phyloP scores from a whole-genome alignment of 2,329 filamentous ascomycete genomes.

The Pseudopyricularia cyperi region DNA sequence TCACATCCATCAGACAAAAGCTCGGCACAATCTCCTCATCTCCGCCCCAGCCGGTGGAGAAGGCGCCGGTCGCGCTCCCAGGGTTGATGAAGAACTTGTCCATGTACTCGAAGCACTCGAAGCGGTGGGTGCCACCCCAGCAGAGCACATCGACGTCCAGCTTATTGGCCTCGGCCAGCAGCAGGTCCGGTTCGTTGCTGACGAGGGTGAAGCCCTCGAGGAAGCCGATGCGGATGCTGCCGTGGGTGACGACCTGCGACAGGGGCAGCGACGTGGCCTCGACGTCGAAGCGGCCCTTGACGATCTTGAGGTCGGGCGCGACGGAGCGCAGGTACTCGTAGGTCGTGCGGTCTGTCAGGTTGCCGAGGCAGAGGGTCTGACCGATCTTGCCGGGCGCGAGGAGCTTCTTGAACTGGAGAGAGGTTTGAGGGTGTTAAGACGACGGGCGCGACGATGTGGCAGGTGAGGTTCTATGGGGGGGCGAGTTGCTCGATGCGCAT shows the following conservation, averaged over 20 bases:
- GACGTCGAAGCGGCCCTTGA: conserved; percentile 54
- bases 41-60: conserved; percentile 41
- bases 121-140: conserved; percentile 55
- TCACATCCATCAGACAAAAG: conserved; percentile 95
- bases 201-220: conserved; percentile 57
- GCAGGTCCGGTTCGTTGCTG: conserved; percentile 51
- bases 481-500: background rate
- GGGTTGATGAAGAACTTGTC: conserved; percentile 64
- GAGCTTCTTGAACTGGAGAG: conserved; percentile 67
- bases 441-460: too few relatives aligned
- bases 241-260: conserved; percentile 53
- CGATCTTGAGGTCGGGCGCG: conserved; percentile 59
- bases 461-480: background rate
- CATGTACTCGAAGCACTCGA: conserved; percentile 62
- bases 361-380: conserved; percentile 68
- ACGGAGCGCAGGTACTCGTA: conserved; percentile 70
- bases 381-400: conserved; percentile 73
- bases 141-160: conserved; percentile 57
- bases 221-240: conserved; percentile 52
- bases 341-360: conserved; percentile 66
- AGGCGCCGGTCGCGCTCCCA: conserved; percentile 52
- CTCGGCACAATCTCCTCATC: conserved; percentile 71
- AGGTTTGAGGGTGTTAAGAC: too few relatives aligned
- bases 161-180: conserved; percentile 55
- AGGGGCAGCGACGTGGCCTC: conserved; percentile 53